A percentile compares a stretch with the other conserved stretches of the same genome.
phyloP scores from a whole-genome alignment of 2,329 filamentous ascomycete species.

The Epicoccum sorghinum region DNA sequence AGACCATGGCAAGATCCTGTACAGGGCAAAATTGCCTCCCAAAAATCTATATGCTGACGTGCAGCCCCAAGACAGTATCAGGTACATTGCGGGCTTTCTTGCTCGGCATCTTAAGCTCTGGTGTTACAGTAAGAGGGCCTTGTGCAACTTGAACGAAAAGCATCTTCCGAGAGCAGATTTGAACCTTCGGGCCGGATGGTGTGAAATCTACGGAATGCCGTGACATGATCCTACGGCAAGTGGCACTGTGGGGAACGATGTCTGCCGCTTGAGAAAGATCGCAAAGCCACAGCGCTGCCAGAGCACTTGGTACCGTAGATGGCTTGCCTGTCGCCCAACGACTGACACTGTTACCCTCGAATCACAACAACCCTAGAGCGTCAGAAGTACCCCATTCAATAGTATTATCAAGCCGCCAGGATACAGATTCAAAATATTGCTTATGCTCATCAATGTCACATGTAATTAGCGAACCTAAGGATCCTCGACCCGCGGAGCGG shows the following conservation, averaged over 20 bases:
- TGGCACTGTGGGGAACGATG: slow-evolving; percentile 2
- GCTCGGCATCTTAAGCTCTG: slow-evolving; percentile 10
- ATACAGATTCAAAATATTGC: not conserved
- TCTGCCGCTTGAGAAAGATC: slow-evolving; percentile 2
- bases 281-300: not conserved
- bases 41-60: slow-evolving; percentile 4
- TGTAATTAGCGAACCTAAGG: slow-evolving; percentile 10
- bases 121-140: slow-evolving; percentile 4
- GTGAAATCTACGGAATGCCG: slow-evolving; percentile 11
- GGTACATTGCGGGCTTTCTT: slow-evolving; percentile 9
- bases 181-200: slow-evolving; percentile 11
- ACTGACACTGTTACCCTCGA: not conserved
- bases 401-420: not conserved
- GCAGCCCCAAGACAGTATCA: slow-evolving; percentile 10
- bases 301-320: not conserved
- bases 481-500: slow-evolving; percentile 3
- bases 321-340: not conserved
- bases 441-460: slow-evolving; percentile 17
- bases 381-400: not conserved
- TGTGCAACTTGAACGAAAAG: slow-evolving; percentile 14
- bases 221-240: slow-evolving; percentile 4
- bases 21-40: not conserved
- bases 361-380: not conserved
- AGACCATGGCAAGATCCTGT: slow-evolving; percentile 1
- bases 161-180: slow-evolving; percentile 1